Percentiles rank a stretch among this genome's conserved stretches.
Evolutionary conservation across 2,329 filamentous ascomycete genomes (phyloP).

Genomic region (Aspergillus unguis): DNA sequence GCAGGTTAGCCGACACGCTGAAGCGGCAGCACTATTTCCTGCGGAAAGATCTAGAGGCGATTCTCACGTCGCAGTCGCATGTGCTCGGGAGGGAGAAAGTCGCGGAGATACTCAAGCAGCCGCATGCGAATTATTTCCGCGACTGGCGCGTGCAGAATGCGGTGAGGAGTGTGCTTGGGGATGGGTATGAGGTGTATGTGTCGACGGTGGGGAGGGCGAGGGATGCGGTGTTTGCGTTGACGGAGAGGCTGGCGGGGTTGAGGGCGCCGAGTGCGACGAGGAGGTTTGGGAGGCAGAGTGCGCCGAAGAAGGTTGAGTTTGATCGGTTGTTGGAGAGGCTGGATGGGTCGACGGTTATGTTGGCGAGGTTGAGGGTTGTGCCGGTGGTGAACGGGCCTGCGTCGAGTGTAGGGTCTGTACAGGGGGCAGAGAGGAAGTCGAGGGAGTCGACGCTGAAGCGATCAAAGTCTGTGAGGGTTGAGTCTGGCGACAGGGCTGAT

Average conservation of each 20-base stretch:
- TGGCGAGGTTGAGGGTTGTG: not conserved
- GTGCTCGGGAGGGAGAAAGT: not conserved
- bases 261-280: not conserved
- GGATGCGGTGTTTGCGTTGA: not conserved
- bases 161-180: not conserved
- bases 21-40: not conserved
- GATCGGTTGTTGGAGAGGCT: not conserved
- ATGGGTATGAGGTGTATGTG: not conserved
- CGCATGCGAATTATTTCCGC: not conserved
- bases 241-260: not conserved
- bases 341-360: not conserved
- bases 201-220: not conserved
- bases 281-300: not conserved
- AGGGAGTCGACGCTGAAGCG: not conserved
- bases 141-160: not conserved
- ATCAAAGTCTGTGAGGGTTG: not conserved
- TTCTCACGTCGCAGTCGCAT: not conserved
- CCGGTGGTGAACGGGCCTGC: not conserved
- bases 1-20: not conserved
- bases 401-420: not conserved
- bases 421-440: not conserved
- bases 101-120: not conserved
- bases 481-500: not conserved
- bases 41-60: not conserved
- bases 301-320: not conserved